Evolutionary conservation across 345 rosid species (phyloP), one percentile per base, ranked within the genome.

Genomic region (Gossypium australe): DNA sequence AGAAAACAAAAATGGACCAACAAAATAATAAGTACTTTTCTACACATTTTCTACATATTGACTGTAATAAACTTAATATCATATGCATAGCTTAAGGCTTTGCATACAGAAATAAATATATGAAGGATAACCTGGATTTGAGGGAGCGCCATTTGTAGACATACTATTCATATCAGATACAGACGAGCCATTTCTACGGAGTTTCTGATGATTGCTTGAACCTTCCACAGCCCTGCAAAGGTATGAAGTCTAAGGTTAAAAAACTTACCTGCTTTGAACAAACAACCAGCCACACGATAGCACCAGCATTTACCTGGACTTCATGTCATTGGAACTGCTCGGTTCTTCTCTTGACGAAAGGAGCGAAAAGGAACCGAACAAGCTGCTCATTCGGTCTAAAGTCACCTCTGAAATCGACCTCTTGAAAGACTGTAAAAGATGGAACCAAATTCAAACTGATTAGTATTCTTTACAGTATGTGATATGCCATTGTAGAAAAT

Each of bases 321-420:
- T 86, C 45, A 83, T 62, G 80, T 94, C 97, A 76, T 75, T 63
- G 57, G 84, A 79, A 82, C 94, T 86, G 81, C 82, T 85, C 70
- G 77, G 79, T 49, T 88, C 85, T 67, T 93, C 93, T 55, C 80
- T 81, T 49, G 87, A 75, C 65, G 97, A 74, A 78, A 81, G 81
- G 81, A 77, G 74, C 10, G 97, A 86, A 75, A 93, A 88, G 73
- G 97, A 91, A 77, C 89, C 86, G 71, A 95, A 67, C 78, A 93
- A 85, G 77, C 81, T 80, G 27, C 93, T 90, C 97, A 93, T 56
- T 58, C 89, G 81, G 47, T 91, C 94, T 77, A 95, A 64, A 44
- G 97, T 85, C 62, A 74, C 58, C 85, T 87, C 98, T 25, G 98
- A 91, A 75, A 95, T 78, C 68, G 99, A 91, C 79, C 85, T 89